Conservation (phyloP, 176 grass and related monocot species). For the Oryza glumipatula region DNA sequence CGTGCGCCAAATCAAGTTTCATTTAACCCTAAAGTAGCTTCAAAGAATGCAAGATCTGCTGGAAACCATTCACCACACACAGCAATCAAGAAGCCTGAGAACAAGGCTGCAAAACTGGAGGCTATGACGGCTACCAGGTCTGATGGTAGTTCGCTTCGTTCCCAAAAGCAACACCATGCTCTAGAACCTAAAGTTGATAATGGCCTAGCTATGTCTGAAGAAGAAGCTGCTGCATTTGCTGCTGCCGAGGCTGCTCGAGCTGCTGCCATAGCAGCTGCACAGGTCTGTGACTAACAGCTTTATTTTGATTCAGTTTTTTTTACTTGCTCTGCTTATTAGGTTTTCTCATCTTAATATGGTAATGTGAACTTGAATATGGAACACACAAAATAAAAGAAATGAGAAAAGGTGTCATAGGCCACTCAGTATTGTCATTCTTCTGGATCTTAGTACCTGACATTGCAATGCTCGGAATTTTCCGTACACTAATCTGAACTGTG, state of each 20-base stretch:
- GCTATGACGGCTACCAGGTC: constrained; percentile 42
- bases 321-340: not conserved
- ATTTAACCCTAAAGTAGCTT: constrained; percentile 38
- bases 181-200: constrained; percentile 46
- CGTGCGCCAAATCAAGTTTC: constrained; percentile 48
- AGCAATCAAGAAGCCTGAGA: constrained; percentile 68
- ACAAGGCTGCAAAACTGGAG: constrained; percentile 64
- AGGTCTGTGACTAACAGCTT: constrained; percentile 53
- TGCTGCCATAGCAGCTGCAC: constrained; percentile 86
- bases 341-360: not conserved
- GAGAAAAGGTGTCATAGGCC: not conserved
- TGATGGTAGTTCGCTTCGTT: constrained; percentile 56
- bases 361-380: not conserved
- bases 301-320: constrained; percentile 20
- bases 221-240: constrained; percentile 89
- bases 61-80: constrained; percentile 57
- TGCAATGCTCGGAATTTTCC: constrained; percentile 5
- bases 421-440: constrained; percentile 19
- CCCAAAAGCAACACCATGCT: constrained; percentile 49
- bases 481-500: not conserved
- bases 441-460: constrained; percentile 2
- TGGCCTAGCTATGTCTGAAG: constrained; percentile 67
- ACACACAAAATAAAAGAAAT: not conserved
- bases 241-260: constrained; percentile 87
- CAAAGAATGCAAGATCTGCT: constrained; percentile 50